phyloP scores from a whole-genome alignment of 1,139 yeast species.

The Sugiyamaella castrensis region DNA sequence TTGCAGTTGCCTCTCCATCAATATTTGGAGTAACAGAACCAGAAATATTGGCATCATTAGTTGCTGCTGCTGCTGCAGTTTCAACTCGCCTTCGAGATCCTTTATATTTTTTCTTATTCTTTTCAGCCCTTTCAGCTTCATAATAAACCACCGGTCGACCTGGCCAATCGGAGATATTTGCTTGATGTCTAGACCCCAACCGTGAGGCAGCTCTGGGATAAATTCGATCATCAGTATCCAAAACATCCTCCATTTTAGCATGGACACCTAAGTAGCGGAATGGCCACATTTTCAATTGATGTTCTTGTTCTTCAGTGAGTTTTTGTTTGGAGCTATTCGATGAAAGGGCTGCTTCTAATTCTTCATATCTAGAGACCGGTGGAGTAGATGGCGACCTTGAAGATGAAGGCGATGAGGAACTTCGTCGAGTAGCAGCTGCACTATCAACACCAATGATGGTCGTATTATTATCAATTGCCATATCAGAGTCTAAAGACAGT shows the following conservation, averaged over 20 bases:
- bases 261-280: constrained; percentile 79
- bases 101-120: constrained; percentile 25
- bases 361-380: constrained; percentile 56
- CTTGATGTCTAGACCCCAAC: constrained; percentile 73
- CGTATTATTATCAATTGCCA: neutral
- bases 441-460: neutral
- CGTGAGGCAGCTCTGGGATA: constrained; percentile 81
- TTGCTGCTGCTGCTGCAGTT: too few species aligned
- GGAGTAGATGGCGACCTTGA: constrained; percentile 16
- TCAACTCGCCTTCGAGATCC: constrained; percentile 2
- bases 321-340: constrained; percentile 15
- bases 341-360: constrained; percentile 48
- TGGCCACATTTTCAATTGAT: constrained; percentile 52
- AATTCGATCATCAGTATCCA: constrained; percentile 76
- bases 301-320: constrained; percentile 39
- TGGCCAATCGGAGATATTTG: constrained; percentile 63
- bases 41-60: neutral
- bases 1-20: constrained; percentile 3
- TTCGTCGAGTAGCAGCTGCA: neutral
- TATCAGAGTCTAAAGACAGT: constrained; percentile 10
- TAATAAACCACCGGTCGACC: constrained; percentile 69
- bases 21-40: constrained; percentile 26
- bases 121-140: constrained; percentile 38
- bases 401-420: constrained; percentile 1
- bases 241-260: constrained; percentile 71